Evolutionary conservation across 2,329 filamentous ascomycete species (phyloP).

Genomic region (Alternaria panax): DNA sequence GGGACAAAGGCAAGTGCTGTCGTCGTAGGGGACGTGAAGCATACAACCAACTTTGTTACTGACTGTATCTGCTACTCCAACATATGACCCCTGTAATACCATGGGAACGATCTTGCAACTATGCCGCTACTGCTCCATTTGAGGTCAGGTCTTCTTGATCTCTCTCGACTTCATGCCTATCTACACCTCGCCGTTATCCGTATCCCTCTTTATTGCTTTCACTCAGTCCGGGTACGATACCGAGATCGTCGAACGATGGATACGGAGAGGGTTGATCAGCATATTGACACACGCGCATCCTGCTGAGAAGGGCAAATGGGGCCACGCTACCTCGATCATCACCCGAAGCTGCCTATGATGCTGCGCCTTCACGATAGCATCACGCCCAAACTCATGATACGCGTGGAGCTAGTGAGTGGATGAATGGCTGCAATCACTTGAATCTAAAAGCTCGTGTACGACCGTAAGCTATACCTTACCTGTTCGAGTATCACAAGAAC

Average conservation of each 20-base stretch:
- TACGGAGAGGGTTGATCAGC: background rate
- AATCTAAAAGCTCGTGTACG: conserved; percentile 51
- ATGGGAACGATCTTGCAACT: no score
- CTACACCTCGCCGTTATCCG: no score
- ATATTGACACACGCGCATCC: background rate
- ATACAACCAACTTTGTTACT: no score
- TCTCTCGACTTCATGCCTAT: no score
- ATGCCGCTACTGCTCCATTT: no score
- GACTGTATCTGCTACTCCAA: no score
- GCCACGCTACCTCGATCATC: conserved; percentile 72
- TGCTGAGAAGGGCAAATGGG: conserved; percentile 48
- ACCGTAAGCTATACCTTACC: conserved; percentile 24
- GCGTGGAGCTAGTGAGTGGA: conserved; percentile 65
- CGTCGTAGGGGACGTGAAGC: no score
- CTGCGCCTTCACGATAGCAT: conserved; percentile 78
- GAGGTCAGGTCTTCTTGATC: no score
- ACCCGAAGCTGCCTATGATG: conserved; percentile 79
- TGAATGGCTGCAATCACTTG: conserved; percentile 73
- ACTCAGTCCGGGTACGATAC: no score
- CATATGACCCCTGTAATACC: no score
- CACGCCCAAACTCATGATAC: conserved; percentile 75
- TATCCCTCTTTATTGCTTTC: no score
- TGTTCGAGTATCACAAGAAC: background rate
- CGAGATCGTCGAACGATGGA: background rate
- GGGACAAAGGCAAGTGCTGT: no score